Percentiles rank a stretch among this genome's conserved stretches.
These are phyloP conservation scores for Phytopythium mirpurense DNA, from an alignment of 352 stramenopile species.

Conservation along the genomic window DNA sequence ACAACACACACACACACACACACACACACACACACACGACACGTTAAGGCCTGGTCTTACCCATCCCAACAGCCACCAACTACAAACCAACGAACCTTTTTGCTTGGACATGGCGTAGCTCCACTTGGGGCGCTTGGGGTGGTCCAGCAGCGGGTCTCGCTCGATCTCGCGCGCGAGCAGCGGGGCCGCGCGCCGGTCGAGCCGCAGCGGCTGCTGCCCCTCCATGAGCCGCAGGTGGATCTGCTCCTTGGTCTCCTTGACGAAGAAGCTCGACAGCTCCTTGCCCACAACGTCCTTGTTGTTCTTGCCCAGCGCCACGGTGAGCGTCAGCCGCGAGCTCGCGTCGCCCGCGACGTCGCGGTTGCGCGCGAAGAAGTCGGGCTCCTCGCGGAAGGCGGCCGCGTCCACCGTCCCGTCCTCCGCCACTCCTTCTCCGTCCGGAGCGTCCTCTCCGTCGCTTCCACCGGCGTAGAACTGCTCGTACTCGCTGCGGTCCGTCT, in stretches of 20 bases:
- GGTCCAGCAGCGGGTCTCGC: constrained; percentile 63
- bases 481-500: constrained; percentile 62
- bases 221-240: constrained; percentile 84
- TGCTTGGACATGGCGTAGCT: constrained; percentile 83
- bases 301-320: constrained; percentile 74
- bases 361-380: constrained; percentile 66
- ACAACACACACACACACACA: not conserved
- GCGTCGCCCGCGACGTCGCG: constrained; percentile 59
- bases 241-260: constrained; percentile 85
- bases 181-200: constrained; percentile 43
- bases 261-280: constrained; percentile 82
- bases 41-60: no score
- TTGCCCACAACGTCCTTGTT: constrained; percentile 80
- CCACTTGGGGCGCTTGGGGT: constrained; percentile 66
- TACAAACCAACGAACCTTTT: no score
- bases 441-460: constrained; percentile 14
- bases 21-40: no score
- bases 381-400: constrained; percentile 34
- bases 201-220: constrained; percentile 59
- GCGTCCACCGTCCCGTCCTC: constrained; percentile 20
- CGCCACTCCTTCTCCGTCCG: constrained; percentile 20
- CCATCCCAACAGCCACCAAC: not conserved
- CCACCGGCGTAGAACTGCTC: constrained; percentile 28
- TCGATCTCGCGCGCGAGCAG: constrained; percentile 55
- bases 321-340: constrained; percentile 66